These are phyloP conservation scores for Cutaneotrichosporon mucoides DNA, from an alignment of 1,284 basidiomycete species.

Conservation along the genomic window DNA sequence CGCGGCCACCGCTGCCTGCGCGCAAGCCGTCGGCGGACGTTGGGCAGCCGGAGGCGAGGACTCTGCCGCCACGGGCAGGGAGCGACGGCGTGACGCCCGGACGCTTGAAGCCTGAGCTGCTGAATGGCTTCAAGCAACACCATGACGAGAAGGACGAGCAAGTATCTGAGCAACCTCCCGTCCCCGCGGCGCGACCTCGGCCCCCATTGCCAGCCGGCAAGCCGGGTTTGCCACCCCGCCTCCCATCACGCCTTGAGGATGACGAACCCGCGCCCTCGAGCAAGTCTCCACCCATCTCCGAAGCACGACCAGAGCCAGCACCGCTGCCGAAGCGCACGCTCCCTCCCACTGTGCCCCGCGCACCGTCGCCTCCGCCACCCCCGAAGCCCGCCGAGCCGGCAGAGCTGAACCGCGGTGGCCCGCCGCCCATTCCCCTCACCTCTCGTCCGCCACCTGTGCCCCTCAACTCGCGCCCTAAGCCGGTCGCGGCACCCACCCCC, in stretches of 20 bases:
- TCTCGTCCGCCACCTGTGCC: slow-evolving; percentile 3
- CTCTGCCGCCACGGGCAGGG: not conserved
- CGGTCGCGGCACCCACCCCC: not conserved
- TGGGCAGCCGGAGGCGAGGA: not conserved
- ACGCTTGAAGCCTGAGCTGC: no score
- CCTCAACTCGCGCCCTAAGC: not conserved
- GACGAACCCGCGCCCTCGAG: not conserved
- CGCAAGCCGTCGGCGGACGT: not conserved
- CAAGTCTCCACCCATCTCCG: not conserved
- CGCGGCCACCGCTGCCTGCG: not conserved
- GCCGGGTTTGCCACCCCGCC: not conserved
- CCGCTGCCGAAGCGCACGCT: not conserved
- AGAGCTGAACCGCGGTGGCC: not conserved
- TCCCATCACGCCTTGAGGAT: not conserved
- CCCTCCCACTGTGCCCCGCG: not conserved
- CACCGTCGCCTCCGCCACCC: not conserved
- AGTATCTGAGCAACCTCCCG: not conserved
- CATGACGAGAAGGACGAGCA: not conserved
- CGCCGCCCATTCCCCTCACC: not conserved
- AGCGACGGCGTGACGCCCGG: not conserved
- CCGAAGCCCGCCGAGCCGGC: no score
- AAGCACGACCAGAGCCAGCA: not conserved
- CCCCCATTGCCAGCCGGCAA: not conserved
- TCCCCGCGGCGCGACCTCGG: not conserved
- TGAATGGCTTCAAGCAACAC: no score